Evolutionary conservation across 2,329 filamentous ascomycete genomes (phyloP), one percentile per base, ranked within the genome.

Genomic region (Talaromyces pinophilus): DNA sequence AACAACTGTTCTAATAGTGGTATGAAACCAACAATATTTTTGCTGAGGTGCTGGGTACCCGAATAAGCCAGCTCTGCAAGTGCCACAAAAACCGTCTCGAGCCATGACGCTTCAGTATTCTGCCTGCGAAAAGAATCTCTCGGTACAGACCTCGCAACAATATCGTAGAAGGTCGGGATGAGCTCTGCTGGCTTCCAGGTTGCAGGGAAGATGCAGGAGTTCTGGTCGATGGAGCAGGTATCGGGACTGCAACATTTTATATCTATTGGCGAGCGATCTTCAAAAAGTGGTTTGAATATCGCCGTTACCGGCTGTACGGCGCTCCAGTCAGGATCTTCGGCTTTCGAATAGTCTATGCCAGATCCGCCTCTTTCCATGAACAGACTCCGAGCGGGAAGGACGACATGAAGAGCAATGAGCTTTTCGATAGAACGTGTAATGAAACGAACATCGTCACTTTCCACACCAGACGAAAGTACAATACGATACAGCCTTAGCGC

Each of bases 11-110:
- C 76, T 55, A 82, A 65, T 17, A 79, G 69, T 1, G 65, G 55
- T 11, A 78, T 72, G 64, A 78, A 80, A 3, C 70, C 71, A 38
- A 72, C 64, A 50, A 74, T 71, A 60, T 74, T 73, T 2, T 69
- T 67, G 30, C 72, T 72, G 38, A 74, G 73, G 13, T 74, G 70
- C 55, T 77, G 75, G 17, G 73, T 71, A 13, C 73, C 74, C 13
- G 75, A 79, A 54, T 75, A 81, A 10, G 77, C 75, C 50, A 78
- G 70, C 65, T 82, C 77, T 7, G 77, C 75, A 52, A 83, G 73
- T 35, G 75, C 74, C 28, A 79, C 76, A 64, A 84, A 84, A n/a
- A 83, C 72, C 2, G 77, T 78, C 70, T 84, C 82, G 60, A 86
- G 71, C 83, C 83, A 85, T 15, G 78, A 75, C 46, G 79, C 79